These are phyloP conservation scores for Sanghuangporus baumii DNA, from an alignment of 1,284 basidiomycete species.

Conservation along the genomic window DNA sequence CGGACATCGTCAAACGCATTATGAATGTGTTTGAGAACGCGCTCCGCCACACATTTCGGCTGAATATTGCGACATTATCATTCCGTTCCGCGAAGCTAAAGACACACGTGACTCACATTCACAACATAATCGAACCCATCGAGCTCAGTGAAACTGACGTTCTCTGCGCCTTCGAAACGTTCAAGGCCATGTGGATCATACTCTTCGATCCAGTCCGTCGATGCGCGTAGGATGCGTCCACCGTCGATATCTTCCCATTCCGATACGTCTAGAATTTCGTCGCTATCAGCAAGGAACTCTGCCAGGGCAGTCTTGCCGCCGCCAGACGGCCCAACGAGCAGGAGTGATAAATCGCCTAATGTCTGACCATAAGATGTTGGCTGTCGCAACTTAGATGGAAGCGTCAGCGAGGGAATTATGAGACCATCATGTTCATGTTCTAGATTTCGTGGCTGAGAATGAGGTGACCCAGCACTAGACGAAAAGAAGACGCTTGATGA, in stretches of 20 bases:
- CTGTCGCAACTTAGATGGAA: slow-evolving; percentile 50
- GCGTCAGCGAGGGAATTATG: slow-evolving; percentile 62
- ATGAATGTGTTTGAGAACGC: slow-evolving; percentile 43
- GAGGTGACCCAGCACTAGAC: slow-evolving; percentile 57
- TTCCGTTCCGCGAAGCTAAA: background rate
- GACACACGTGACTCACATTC: slow-evolving; percentile 34
- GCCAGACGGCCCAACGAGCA: slow-evolving; percentile 44
- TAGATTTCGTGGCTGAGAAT: slow-evolving; percentile 27
- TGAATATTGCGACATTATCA: slow-evolving; percentile 8
- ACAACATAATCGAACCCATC: slow-evolving; percentile 37
- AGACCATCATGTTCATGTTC: slow-evolving; percentile 41
- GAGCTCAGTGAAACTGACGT: slow-evolving; percentile 53
- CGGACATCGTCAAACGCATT: slow-evolving; percentile 46
- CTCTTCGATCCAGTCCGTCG: slow-evolving; percentile 66
- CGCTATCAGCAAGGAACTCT: slow-evolving; percentile 38
- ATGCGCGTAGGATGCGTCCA: slow-evolving; percentile 43
- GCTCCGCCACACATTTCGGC: slow-evolving; percentile 23
- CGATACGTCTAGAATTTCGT: slow-evolving; percentile 41
- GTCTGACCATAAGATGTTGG: slow-evolving; percentile 63
- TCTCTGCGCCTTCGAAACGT: slow-evolving; percentile 54
- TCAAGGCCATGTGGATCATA: slow-evolving; percentile 58
- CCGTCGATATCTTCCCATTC: slow-evolving; percentile 51
- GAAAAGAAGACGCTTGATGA: slow-evolving; percentile 75
- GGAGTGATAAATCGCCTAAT: slow-evolving; percentile 50
- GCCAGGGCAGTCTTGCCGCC: slow-evolving; percentile 26